phyloP scores from a whole-genome alignment of 345 rosid genomes.

The Dipteronia dyeriana region DNA sequence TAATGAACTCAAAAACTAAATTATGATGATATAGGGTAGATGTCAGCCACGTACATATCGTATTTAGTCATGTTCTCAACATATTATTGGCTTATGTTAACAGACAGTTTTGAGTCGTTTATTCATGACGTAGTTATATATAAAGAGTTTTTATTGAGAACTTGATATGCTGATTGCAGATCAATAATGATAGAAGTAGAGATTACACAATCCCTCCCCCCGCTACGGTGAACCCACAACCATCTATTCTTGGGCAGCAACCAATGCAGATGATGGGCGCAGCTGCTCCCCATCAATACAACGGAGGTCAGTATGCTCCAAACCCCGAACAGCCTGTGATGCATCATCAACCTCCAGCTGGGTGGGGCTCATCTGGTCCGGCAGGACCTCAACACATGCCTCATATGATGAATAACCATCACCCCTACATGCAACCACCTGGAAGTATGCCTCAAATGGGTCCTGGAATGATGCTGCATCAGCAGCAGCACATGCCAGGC shows the following conservation, averaged over 20 bases:
- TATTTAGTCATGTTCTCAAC: too few relatives aligned
- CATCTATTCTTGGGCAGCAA: conserved; percentile 74
- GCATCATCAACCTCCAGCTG: conserved; percentile 59
- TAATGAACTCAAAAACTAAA: background rate
- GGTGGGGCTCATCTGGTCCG: conserved; percentile 61
- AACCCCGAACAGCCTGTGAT: conserved; percentile 40
- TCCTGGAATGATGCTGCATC: conserved; percentile 57
- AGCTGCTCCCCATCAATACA: conserved; percentile 45
- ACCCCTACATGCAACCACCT: conserved; percentile 60
- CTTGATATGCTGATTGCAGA: conserved; percentile 45
- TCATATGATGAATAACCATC: conserved; percentile 40
- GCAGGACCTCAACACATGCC: conserved; percentile 54
- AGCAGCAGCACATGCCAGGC: conserved; percentile 22
- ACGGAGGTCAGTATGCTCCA: conserved; percentile 44
- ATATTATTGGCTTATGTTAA: background rate
- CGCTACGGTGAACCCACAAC: conserved; percentile 48
- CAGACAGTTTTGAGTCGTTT: background rate
- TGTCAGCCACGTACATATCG: background rate
- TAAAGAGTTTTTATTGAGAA: background rate
- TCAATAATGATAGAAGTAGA: conserved; percentile 89
- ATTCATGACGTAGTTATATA: background rate
- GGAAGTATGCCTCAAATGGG: conserved; percentile 58
- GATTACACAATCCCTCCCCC: conserved; percentile 77
- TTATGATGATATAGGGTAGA: background rate
- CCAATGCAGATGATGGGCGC: conserved; percentile 44